phyloP scores from a whole-genome alignment of 2,329 filamentous ascomycete genomes.

The Fusarium sp. region DNA sequence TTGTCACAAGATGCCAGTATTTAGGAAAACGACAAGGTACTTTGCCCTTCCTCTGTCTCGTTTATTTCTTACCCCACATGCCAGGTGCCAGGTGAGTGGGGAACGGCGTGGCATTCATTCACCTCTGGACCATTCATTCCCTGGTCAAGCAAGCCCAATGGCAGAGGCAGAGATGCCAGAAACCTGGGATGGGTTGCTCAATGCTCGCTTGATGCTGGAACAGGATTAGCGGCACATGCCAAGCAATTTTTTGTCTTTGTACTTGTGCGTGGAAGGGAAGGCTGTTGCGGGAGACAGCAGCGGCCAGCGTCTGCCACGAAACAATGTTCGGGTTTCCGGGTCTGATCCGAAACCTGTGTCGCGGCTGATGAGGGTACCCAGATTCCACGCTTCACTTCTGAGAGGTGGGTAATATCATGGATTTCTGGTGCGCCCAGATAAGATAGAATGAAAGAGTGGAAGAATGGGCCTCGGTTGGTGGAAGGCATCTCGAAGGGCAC shows the following conservation, averaged over 20 bases:
- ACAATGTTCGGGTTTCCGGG: neutral
- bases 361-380: neutral
- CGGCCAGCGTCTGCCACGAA: constrained; percentile 1
- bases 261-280: constrained; percentile 4
- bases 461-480: neutral
- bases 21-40: neutral
- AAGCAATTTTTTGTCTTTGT: constrained; percentile 25
- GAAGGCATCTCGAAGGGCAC: neutral
- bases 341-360: neutral
- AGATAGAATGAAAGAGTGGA: neutral
- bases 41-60: neutral
- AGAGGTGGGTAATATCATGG: neutral
- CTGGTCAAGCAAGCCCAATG: neutral
- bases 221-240: constrained; percentile 27
- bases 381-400: neutral
- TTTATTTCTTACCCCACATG: neutral
- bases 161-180: constrained; percentile 24
- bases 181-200: constrained; percentile 18
- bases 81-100: constrained; percentile 15
- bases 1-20: neutral
- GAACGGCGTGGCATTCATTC: neutral
- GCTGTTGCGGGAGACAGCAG: constrained; percentile 13
- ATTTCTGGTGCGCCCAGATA: neutral
- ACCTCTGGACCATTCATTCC: constrained; percentile 1
- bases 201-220: constrained; percentile 12